These are phyloP conservation scores for Globisporangium paddicum DNA, from an alignment of 352 stramenopile genomes.

Conservation along the genomic window DNA sequence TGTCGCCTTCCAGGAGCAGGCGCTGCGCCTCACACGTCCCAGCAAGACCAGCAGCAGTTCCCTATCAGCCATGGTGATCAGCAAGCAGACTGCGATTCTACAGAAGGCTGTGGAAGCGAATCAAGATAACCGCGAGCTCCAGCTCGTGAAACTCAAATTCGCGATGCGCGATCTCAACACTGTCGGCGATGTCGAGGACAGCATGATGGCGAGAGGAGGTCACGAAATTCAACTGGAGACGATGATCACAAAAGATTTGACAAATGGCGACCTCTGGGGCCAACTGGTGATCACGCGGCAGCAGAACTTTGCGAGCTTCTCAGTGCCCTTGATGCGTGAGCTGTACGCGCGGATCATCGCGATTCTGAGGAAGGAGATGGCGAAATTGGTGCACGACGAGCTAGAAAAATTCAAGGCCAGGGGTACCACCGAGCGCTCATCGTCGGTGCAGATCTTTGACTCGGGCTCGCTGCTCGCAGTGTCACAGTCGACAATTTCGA, in stretches of 20 bases:
- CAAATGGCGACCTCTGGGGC: slow-evolving; percentile 50
- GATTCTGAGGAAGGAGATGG: slow-evolving; percentile 34
- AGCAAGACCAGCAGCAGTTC: neutral
- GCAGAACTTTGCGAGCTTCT: slow-evolving; percentile 72
- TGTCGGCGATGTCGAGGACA: neutral
- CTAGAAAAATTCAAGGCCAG: neutral
- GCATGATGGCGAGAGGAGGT: slow-evolving; percentile 15
- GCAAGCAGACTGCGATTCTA: slow-evolving; percentile 68
- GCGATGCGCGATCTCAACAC: slow-evolving; percentile 12
- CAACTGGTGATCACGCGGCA: slow-evolving; percentile 42
- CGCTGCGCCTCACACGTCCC: slow-evolving; percentile 28
- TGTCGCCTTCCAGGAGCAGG: slow-evolving; percentile 72
- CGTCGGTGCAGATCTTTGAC: slow-evolving; percentile 25
- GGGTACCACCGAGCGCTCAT: neutral
- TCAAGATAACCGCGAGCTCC: slow-evolving; percentile 37
- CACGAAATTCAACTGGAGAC: slow-evolving; percentile 41
- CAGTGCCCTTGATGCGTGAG: slow-evolving; percentile 58
- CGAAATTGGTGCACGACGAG: slow-evolving; percentile 8
- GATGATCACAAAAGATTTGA: slow-evolving; percentile 43
- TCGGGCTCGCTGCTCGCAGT: slow-evolving; percentile 18
- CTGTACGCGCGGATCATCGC: slow-evolving; percentile 60
- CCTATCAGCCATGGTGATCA: slow-evolving; percentile 25
- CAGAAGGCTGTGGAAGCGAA: slow-evolving; percentile 46
- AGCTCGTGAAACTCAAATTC: slow-evolving; percentile 51
- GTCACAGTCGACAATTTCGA: neutral